Evolutionary conservation across 164 flowering plant species (phyloP).

Genomic region (Tinospora cordifolia): DNA sequence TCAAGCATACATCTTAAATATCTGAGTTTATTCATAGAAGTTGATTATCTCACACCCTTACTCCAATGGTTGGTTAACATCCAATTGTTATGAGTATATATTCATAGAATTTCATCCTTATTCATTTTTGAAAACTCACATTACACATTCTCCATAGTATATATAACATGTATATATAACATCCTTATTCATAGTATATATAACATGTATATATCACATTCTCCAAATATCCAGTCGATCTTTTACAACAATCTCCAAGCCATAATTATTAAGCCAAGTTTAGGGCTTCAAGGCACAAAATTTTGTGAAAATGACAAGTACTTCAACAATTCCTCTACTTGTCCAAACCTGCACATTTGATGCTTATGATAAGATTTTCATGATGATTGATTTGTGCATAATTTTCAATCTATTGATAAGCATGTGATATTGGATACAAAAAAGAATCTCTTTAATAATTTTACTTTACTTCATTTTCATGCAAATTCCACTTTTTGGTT

Average conservation of each 20-base stretch:
- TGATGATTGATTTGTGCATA: no score
- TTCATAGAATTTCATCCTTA: neutral
- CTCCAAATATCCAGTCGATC: neutral
- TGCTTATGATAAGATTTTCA: no score
- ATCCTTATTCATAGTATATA: no score
- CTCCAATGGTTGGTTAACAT: neutral
- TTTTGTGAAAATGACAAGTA: no score
- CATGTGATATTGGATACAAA: no score
- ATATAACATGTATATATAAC: neutral
- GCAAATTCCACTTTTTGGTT: no score
- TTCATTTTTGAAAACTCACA: neutral
- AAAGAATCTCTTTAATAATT: no score
- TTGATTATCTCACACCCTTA: neutral
- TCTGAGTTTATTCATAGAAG: neutral
- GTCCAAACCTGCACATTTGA: no score
- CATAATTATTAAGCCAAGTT: neutral
- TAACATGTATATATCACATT: neutral
- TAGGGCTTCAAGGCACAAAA: neutral
- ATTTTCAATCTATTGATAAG: no score
- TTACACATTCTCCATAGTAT: no score
- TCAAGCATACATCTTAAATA: neutral
- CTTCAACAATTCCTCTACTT: no score
- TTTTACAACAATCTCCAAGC: neutral
- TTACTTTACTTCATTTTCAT: no score
- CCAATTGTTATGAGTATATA: neutral